phyloP scores from a whole-genome alignment of 495 filamentous ascomycete genomes.

The Astrothelium macrocarpum region DNA sequence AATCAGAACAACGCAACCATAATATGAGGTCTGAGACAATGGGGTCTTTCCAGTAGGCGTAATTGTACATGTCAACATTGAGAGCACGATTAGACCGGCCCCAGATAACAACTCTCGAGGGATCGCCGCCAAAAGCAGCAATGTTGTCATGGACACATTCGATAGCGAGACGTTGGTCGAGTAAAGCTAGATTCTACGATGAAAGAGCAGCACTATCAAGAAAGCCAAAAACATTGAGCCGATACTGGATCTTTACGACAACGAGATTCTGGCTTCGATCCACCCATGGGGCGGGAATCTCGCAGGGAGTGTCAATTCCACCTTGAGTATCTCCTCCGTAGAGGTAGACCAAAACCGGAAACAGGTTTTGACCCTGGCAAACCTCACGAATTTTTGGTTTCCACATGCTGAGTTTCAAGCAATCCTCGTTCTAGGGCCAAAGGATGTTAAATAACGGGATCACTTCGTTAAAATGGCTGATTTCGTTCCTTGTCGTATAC shows the following conservation, averaged over 20 bases:
- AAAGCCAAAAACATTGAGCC: too few species aligned
- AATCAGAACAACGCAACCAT: too few species aligned
- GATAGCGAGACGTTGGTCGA: constrained; percentile 49
- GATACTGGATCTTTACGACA: constrained; percentile 47
- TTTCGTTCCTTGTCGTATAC: too few species aligned
- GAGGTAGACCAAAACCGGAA: constrained; percentile 41
- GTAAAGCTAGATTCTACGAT: constrained; percentile 44
- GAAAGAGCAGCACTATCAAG: too few species aligned
- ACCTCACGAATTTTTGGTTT: too few species aligned
- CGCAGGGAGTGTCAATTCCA: constrained; percentile 36
- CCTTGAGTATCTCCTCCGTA: constrained; percentile 37
- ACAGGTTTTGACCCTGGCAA: constrained; percentile 22
- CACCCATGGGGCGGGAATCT: constrained; percentile 36
- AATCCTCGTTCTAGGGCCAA: too few species aligned
- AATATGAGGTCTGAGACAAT: constrained; percentile 38
- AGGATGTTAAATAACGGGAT: too few species aligned
- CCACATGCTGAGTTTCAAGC: constrained; percentile 45
- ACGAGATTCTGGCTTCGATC: constrained; percentile 40
- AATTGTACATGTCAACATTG: constrained; percentile 35
- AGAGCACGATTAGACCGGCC: constrained; percentile 41
- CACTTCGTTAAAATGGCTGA: too few species aligned
- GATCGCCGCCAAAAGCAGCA: too few species aligned
- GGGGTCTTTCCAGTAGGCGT: constrained; percentile 39
- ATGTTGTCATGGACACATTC: constrained; percentile 24
- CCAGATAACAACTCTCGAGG: constrained; percentile 29